A percentile compares a stretch with the other conserved stretches of the same genome.
These are phyloP conservation scores for Brassica balearica DNA, from an alignment of 441 rosid genomes.

Conservation along the genomic window DNA sequence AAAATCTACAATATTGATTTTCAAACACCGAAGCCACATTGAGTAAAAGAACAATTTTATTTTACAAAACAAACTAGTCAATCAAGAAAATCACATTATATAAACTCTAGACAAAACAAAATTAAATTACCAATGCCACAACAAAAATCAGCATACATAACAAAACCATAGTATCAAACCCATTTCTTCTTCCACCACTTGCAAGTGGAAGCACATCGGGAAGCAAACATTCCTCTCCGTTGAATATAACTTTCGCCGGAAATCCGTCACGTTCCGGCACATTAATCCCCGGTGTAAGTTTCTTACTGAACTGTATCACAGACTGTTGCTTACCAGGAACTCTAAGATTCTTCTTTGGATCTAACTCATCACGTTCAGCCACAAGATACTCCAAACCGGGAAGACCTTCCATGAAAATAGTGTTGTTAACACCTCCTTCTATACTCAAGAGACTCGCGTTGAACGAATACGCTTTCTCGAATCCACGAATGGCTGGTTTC, in stretches of 20 bases:
- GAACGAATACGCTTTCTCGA: conserved; percentile 55
- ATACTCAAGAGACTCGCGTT: conserved; percentile 54
- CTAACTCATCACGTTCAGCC: conserved; percentile 45
- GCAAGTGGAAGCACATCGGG: conserved; percentile 49
- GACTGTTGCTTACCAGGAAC: conserved; percentile 63
- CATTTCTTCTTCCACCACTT: conserved; percentile 37
- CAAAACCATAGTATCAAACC: conserved; percentile 21
- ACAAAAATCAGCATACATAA: conserved; percentile 32
- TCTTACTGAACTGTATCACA: conserved; percentile 56
- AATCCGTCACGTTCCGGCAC: conserved; percentile 56
- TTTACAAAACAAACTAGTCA: conserved; percentile 30
- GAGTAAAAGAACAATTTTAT: not conserved
- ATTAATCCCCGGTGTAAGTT: conserved; percentile 49
- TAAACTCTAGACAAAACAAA: conserved; percentile 18
- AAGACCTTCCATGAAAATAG: conserved; percentile 57
- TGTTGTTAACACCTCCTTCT: conserved; percentile 47
- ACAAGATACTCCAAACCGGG: conserved; percentile 48
- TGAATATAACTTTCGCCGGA: conserved; percentile 47
- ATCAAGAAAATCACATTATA: conserved; percentile 13
- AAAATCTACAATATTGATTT: not conserved
- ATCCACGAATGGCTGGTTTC: conserved; percentile 48
- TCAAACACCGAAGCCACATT: not conserved
- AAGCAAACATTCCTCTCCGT: conserved; percentile 35
- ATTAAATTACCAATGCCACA: not conserved
- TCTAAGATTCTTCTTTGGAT: conserved; percentile 53